phyloP scores from a whole-genome alignment of 345 rosid genomes.

The Syzygium aqueum region DNA sequence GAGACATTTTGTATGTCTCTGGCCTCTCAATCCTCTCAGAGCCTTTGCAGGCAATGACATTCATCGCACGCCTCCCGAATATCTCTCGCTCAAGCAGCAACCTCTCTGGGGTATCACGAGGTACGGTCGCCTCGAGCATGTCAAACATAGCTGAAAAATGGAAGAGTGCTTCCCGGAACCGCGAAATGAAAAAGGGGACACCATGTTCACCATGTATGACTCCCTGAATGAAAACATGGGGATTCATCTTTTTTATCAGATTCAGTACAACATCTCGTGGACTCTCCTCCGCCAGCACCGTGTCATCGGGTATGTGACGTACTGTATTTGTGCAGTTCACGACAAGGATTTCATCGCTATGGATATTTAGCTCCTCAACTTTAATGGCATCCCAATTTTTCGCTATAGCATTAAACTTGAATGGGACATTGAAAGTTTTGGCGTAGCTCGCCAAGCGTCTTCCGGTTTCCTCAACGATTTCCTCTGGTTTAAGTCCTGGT shows the following conservation, averaged over 20 bases:
- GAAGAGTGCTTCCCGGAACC: constrained; percentile 5
- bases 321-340: neutral
- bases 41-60: neutral
- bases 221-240: constrained; percentile 1
- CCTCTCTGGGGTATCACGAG: neutral
- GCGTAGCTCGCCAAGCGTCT: neutral
- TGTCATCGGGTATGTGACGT: neutral
- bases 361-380: constrained; percentile 1
- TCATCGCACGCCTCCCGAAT: neutral
- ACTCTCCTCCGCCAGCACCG: neutral
- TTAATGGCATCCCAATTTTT: neutral
- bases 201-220: neutral
- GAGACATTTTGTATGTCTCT: neutral
- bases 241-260: constrained; percentile 2
- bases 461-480: neutral
- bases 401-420: constrained; percentile 1
- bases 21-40: neutral
- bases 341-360: neutral
- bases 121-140: neutral
- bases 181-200: neutral
- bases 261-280: constrained; percentile 1
- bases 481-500: neutral
- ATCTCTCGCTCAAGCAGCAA: neutral
- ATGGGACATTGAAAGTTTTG: constrained; percentile 1
- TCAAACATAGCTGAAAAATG: constrained; percentile 3